Evolutionary conservation across 2,329 filamentous ascomycete species (phyloP).

Genomic region (Aspergillus felis): DNA sequence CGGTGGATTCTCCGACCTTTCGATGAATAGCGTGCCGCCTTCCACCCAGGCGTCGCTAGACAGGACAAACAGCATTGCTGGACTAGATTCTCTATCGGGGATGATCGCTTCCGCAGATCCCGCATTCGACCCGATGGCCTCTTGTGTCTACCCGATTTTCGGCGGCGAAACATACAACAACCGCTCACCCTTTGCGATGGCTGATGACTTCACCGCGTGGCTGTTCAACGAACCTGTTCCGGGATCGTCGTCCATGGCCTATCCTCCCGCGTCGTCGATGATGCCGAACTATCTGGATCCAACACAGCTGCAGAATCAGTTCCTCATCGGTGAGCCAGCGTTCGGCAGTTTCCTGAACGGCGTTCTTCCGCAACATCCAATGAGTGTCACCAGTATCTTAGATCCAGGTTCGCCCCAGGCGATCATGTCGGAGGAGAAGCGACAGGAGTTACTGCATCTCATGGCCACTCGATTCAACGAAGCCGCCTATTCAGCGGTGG

Average conservation of each 20-base stretch:
- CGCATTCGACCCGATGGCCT: conserved; percentile 34
- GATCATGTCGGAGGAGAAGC: conserved; percentile 80
- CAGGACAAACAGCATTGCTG: conserved; percentile 22
- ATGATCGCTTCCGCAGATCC: conserved; percentile 24
- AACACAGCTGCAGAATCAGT: conserved; percentile 46
- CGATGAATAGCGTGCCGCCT: conserved; percentile 14
- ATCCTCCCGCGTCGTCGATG: conserved; percentile 38
- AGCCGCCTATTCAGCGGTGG: conserved; percentile 67
- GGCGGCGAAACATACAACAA: conserved; percentile 78
- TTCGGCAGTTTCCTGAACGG: conserved; percentile 48
- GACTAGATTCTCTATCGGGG: conserved; percentile 21
- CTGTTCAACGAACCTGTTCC: conserved; percentile 68
- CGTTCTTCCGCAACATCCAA: conserved; percentile 65
- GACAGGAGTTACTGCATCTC: conserved; percentile 74
- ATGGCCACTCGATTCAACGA: conserved; percentile 81
- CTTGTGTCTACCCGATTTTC: conserved; percentile 72
- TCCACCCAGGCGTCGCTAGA: conserved; percentile 23
- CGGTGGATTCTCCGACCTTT: conserved; percentile 17
- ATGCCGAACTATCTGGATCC: conserved; percentile 40
- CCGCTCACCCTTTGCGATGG: conserved; percentile 82
- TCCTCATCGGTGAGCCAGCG: conserved; percentile 48
- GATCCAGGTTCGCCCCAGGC: conserved; percentile 77
- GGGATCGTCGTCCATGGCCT: conserved; percentile 51
- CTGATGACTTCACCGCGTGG: conserved; percentile 82
- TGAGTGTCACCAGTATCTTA: conserved; percentile 82